Conservation (phyloP, 257 asterid genomes). For the Agastache rugosa region DNA sequence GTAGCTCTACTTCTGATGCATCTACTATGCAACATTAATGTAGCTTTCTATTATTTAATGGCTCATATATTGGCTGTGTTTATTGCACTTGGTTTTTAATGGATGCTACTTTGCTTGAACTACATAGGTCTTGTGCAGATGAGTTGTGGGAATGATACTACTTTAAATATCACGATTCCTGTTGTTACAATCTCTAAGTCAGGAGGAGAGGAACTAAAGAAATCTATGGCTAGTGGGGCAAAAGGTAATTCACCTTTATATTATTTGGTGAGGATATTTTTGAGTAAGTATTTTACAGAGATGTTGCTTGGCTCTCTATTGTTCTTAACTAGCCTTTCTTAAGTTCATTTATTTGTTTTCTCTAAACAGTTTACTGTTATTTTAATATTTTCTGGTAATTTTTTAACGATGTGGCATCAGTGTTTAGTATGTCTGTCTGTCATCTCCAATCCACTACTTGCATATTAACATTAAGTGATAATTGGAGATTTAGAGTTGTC, state of each 20-base stretch:
- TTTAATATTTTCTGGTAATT: slow-evolving; percentile 15
- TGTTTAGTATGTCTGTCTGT: slow-evolving; percentile 18
- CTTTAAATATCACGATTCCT: slow-evolving; percentile 68
- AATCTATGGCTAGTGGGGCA: slow-evolving; percentile 57
- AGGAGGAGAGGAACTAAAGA: slow-evolving; percentile 73
- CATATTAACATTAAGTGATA: slow-evolving; percentile 7
- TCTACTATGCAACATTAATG: slow-evolving; percentile 26
- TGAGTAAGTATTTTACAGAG: slow-evolving; percentile 14
- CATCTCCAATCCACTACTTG: slow-evolving; percentile 25
- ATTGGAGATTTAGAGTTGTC: slow-evolving; percentile 20
- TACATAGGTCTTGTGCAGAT: slow-evolving; percentile 75
- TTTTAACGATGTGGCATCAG: slow-evolving; percentile 13
- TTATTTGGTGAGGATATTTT: slow-evolving; percentile 31
- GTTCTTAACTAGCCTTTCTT: slow-evolving; percentile 12
- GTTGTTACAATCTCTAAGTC: slow-evolving; percentile 77
- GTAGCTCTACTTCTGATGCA: slow-evolving; percentile 51
- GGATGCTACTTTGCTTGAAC: slow-evolving; percentile 41
- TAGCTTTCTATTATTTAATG: slow-evolving; percentile 30
- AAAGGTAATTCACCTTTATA: slow-evolving; percentile 54
- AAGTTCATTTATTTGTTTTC: not conserved
- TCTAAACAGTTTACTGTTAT: slow-evolving; percentile 5
- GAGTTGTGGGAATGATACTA: slow-evolving; percentile 74
- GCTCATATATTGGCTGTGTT: slow-evolving; percentile 25
- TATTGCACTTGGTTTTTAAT: slow-evolving; percentile 29
- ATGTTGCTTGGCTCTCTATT: slow-evolving; percentile 21